These are phyloP conservation scores for Ulota crispa DNA, from an alignment of 225 moss, liverwort and hornwort species.

Conservation along the genomic window DNA sequence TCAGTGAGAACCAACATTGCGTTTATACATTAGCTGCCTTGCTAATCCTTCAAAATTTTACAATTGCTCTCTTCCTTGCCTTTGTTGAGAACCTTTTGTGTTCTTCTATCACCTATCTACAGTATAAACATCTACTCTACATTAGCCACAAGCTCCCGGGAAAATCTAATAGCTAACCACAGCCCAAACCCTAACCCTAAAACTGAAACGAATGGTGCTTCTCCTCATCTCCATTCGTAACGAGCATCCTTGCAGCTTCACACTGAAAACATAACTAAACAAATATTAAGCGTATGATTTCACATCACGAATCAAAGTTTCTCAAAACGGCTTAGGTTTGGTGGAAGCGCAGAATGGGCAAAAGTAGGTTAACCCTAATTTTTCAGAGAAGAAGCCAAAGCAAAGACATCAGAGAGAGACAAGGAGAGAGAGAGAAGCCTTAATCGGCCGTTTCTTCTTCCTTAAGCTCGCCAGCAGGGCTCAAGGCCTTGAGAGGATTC, in stretches of 20 bases:
- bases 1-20: background rate
- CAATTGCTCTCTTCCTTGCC: slow-evolving; percentile 2
- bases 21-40: slow-evolving; percentile 15
- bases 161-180: background rate
- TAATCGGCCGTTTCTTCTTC: slow-evolving; percentile 41
- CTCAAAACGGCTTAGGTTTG: background rate
- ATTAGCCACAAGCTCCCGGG: slow-evolving; percentile 1
- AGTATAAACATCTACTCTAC: slow-evolving; percentile 2
- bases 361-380: background rate
- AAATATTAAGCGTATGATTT: background rate
- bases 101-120: background rate
- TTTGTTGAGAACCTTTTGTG: background rate
- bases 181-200: background rate
- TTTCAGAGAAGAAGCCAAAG: background rate
- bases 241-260: background rate
- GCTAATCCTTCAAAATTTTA: slow-evolving; percentile 6
- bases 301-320: background rate
- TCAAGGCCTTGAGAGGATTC: slow-evolving; percentile 58
- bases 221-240: background rate
- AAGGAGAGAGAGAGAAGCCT: background rate
- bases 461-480: slow-evolving; percentile 31
- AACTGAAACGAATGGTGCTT: background rate
- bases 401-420: background rate
- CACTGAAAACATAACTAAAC: background rate
- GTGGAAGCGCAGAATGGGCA: background rate